Conservation (phyloP, 768 basidiomycete species). For the Russula virescens region DNA sequence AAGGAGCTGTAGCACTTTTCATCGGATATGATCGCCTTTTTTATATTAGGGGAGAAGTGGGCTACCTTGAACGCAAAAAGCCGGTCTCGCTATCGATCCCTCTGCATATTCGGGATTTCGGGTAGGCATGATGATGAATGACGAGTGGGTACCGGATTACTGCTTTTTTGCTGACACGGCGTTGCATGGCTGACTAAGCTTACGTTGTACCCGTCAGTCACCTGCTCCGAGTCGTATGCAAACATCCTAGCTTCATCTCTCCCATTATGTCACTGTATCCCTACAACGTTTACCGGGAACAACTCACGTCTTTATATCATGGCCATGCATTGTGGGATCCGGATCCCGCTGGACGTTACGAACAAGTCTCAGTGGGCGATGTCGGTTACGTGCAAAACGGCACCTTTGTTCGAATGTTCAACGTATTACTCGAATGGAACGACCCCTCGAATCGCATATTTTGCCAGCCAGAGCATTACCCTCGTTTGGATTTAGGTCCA, state of each 20-base stretch:
- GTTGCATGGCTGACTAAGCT: no score
- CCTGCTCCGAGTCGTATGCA: no score
- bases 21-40: no score
- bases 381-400: constrained; percentile 24
- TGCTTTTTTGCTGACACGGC: no score
- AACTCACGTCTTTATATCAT: constrained; percentile 19
- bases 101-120: no score
- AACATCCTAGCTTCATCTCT: background rate
- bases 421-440: constrained; percentile 9
- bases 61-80: no score
- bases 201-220: no score
- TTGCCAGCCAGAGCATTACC: background rate
- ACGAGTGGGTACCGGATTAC: no score
- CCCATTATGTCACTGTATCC: constrained; percentile 7
- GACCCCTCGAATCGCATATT: constrained; percentile 4
- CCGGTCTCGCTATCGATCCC: no score
- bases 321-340: constrained; percentile 25
- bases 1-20: no score
- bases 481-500: background rate
- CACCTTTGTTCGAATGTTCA: constrained; percentile 22
- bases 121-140: no score
- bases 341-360: constrained; percentile 21
- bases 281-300: constrained; percentile 21
- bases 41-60: no score
- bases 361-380: constrained; percentile 22